These are phyloP conservation scores for Venturia oleaginea DNA, from an alignment of 2,329 filamentous ascomycete genomes.

Conservation along the genomic window DNA sequence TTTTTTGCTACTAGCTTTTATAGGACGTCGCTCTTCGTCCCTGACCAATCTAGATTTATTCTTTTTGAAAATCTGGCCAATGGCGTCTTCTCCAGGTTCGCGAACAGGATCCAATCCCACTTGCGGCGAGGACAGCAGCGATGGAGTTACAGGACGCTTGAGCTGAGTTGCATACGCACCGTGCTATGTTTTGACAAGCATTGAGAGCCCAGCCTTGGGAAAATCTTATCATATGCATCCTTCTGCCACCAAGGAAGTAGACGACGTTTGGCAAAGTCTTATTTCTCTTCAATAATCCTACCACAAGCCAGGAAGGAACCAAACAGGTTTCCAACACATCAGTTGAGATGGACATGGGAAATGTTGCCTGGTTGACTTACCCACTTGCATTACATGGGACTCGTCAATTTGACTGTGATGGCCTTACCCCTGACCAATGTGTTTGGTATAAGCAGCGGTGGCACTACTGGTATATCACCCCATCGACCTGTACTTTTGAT, in stretches of 20 bases:
- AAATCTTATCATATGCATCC: neutral
- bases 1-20: neutral
- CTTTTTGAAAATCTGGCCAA: neutral
- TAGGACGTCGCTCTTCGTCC: neutral
- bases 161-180: neutral
- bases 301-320: neutral
- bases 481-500: neutral
- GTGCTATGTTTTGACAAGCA: neutral
- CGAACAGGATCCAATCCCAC: neutral
- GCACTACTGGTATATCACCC: slow-evolving; percentile 38
- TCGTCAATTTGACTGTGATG: slow-evolving; percentile 24
- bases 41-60: neutral
- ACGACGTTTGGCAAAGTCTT: neutral
- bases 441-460: slow-evolving; percentile 38
- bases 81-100: neutral
- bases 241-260: neutral
- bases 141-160: neutral
- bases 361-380: slow-evolving; percentile 19
- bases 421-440: slow-evolving; percentile 36
- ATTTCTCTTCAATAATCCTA: neutral
- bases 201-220: neutral
- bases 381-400: slow-evolving; percentile 18
- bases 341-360: slow-evolving; percentile 7
- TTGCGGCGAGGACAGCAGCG: neutral
- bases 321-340: neutral